Evolutionary conservation across 176 grass and related monocot species (phyloP).

Genomic region (Oryza officinalis): DNA sequence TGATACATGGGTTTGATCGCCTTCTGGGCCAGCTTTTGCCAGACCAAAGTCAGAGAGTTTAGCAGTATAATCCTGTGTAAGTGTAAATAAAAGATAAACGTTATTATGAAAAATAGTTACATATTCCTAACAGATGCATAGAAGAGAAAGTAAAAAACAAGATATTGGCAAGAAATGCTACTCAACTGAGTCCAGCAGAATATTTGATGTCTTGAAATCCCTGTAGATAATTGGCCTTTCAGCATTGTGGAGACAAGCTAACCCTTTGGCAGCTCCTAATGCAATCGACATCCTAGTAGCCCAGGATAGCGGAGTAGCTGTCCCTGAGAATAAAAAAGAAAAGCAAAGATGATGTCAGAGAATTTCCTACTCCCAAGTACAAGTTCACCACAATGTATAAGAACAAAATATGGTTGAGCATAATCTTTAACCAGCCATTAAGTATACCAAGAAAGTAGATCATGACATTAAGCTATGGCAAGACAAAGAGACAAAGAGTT

Average conservation of each 20-base stretch:
- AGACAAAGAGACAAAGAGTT: background rate
- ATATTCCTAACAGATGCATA: background rate
- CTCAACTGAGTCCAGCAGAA: conserved; percentile 93
- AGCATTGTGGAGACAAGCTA: conserved; percentile 94
- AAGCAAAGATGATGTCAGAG: background rate
- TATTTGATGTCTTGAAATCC: conserved; percentile 99
- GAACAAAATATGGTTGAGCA: background rate
- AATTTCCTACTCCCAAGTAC: conserved; percentile 5
- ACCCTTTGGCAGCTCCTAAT: conserved; percentile 93
- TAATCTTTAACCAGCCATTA: background rate
- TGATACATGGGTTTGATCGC: conserved; percentile 99
- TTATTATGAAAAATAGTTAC: conserved; percentile 16
- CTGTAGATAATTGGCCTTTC: conserved; percentile 94
- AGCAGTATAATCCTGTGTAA: conserved; percentile 84
- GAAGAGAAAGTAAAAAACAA: conserved; percentile 29
- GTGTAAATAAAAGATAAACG: conserved; percentile 36
- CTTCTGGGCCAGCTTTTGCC: conserved; percentile 95
- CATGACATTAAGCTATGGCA: background rate
- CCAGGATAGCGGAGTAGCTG: conserved; percentile 78
- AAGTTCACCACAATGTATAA: background rate
- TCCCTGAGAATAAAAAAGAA: conserved; percentile 52
- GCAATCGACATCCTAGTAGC: conserved; percentile 96
- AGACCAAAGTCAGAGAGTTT: conserved; percentile 98
- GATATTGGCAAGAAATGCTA: conserved; percentile 36
- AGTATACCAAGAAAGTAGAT: background rate